These are phyloP conservation scores for Pythium rishiriense DNA, from an alignment of 352 stramenopile genomes.

Conservation along the genomic window DNA sequence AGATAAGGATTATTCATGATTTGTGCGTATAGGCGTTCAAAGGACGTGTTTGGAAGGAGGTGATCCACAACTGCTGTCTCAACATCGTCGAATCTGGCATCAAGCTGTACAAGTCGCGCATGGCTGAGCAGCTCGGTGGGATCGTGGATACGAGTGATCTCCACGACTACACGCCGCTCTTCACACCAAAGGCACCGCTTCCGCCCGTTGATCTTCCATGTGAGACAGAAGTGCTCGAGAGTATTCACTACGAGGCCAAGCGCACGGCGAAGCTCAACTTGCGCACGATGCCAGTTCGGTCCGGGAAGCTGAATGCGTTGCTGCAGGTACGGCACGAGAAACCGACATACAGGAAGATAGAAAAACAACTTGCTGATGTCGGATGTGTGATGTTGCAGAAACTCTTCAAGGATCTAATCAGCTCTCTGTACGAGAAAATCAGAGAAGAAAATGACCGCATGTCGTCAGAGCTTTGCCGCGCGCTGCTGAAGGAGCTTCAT, in stretches of 20 bases:
- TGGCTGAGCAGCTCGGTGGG: slow-evolving; percentile 60
- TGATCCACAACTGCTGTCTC: slow-evolving; percentile 79
- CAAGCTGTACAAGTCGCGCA: slow-evolving; percentile 78
- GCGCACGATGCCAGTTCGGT: slow-evolving; percentile 65
- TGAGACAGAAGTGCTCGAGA: slow-evolving; percentile 47
- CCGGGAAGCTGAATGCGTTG: slow-evolving; percentile 61
- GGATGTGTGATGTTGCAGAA: slow-evolving; percentile 38
- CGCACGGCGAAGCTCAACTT: slow-evolving; percentile 51
- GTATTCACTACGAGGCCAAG: slow-evolving; percentile 51
- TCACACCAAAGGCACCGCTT: slow-evolving; percentile 31
- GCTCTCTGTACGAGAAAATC: slow-evolving; percentile 65
- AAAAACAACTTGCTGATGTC: not conserved
- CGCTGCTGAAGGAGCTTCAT: slow-evolving; percentile 57
- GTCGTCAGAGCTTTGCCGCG: slow-evolving; percentile 60
- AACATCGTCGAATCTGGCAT: slow-evolving; percentile 78
- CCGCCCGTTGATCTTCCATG: slow-evolving; percentile 60
- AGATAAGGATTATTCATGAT: not conserved
- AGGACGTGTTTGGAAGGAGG: slow-evolving; percentile 71
- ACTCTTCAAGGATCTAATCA: slow-evolving; percentile 77
- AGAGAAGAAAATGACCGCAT: slow-evolving; percentile 74
- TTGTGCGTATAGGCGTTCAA: slow-evolving; percentile 47
- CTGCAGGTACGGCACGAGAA: slow-evolving; percentile 53
- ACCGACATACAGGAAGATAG: too few species aligned
- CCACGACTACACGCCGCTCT: slow-evolving; percentile 48
- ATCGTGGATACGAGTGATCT: slow-evolving; percentile 79